A percentile compares a stretch with the other conserved stretches of the same genome.
phyloP scores from a whole-genome alignment of 2,329 filamentous ascomycete genomes.

The Exophiala viscosa region DNA sequence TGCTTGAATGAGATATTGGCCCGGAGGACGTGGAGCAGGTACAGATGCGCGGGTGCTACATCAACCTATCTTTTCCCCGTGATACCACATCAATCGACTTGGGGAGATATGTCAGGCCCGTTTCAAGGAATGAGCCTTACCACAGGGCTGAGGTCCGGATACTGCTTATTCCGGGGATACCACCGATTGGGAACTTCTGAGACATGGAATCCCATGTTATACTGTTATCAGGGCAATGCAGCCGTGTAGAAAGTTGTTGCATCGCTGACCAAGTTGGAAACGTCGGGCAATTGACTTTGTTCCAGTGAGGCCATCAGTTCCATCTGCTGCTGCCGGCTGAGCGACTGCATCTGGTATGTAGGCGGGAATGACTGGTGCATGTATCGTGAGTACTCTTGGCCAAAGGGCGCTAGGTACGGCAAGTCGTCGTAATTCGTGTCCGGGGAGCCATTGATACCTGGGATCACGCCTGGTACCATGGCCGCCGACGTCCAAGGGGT shows the following conservation, averaged over 20 bases:
- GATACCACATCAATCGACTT: no score
- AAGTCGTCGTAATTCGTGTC: conserved; percentile 27
- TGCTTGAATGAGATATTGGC: no score
- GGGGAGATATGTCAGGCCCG: no score
- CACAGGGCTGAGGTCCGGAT: no score
- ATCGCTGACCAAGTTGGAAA: conserved; percentile 40
- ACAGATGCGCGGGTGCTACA: no score
- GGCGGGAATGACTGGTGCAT: conserved; percentile 45
- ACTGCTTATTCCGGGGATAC: no score
- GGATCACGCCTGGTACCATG: conserved; percentile 20
- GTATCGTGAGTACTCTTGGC: conserved; percentile 47
- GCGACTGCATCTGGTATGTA: conserved; percentile 59
- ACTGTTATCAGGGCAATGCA: conserved; percentile 15
- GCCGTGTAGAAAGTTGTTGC: conserved; percentile 40
- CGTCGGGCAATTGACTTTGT: conserved; percentile 46
- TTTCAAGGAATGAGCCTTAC: no score
- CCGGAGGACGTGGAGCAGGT: no score
- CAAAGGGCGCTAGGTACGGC: conserved; percentile 43
- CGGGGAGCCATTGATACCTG: conserved; percentile 20
- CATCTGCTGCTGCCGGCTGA: conserved; percentile 76
- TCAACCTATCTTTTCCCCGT: no score
- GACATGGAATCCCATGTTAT: no score
- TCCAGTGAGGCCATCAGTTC: conserved; percentile 80
- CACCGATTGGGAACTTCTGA: no score
- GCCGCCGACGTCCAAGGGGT: conserved; percentile 17